A percentile compares a stretch with the other conserved stretches of the same genome.
Conservation (phyloP, 192 early-diverging fungal genomes). For the Entomortierella chlamydospora region DNA sequence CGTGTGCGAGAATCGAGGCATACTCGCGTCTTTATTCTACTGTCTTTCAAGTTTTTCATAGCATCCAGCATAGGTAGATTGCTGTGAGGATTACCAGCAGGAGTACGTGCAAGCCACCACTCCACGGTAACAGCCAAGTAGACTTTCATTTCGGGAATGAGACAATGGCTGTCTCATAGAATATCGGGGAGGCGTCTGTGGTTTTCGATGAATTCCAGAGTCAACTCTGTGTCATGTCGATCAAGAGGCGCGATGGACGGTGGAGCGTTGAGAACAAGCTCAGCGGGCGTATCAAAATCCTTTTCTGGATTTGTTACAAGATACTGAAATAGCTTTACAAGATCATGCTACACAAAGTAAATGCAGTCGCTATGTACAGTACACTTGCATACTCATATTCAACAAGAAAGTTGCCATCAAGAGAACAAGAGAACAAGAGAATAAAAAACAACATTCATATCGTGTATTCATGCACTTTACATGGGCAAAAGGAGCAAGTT, state of each 20-base stretch:
- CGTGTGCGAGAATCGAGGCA: constrained; percentile 26
- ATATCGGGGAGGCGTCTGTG: background rate
- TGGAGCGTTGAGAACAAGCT: background rate
- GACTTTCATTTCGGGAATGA: constrained; percentile 12
- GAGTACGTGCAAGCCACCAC: background rate
- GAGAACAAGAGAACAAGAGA: too few relatives aligned
- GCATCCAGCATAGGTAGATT: constrained; percentile 9
- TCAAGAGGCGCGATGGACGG: background rate
- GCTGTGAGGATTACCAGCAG: constrained; percentile 9
- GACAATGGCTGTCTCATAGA: background rate
- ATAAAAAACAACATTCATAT: too few relatives aligned
- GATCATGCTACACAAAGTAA: too few relatives aligned
- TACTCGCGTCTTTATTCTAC: constrained; percentile 6
- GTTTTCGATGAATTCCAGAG: background rate
- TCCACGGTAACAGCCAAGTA: constrained; percentile 9
- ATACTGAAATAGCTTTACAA: too few relatives aligned
- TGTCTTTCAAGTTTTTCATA: constrained; percentile 27
- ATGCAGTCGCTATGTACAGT: too few relatives aligned
- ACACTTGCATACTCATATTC: too few relatives aligned
- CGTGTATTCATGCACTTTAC: too few relatives aligned
- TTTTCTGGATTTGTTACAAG: background rate
- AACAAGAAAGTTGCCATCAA: too few relatives aligned
- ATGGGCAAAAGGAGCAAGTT: background rate
- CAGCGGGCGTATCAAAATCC: background rate
- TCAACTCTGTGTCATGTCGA: background rate